Conservation (phyloP, 2,329 filamentous ascomycete genomes). For the Diaporthe ampelina region DNA sequence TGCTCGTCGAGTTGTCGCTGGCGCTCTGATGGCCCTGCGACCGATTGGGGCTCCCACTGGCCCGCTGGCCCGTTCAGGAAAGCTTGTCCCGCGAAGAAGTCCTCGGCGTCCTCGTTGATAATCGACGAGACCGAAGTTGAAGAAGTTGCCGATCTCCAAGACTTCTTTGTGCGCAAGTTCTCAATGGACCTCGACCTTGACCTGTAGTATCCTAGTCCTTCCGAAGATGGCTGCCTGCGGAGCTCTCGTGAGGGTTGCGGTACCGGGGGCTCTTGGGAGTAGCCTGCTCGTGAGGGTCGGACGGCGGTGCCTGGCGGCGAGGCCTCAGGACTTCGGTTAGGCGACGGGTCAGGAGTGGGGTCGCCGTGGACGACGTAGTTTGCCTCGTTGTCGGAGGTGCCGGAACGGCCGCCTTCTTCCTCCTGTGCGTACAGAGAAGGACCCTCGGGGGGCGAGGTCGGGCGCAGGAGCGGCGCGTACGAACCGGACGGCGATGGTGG, state of each 20-base stretch:
- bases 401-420: conserved; percentile 52
- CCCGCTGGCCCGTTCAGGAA: conserved; percentile 54
- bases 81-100: conserved; percentile 55
- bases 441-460: conserved; percentile 30
- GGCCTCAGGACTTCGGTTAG: conserved; percentile 43
- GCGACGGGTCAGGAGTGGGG: conserved; percentile 53
- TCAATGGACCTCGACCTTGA: conserved; percentile 57
- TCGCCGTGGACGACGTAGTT: conserved; percentile 70
- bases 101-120: conserved; percentile 63
- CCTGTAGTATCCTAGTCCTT: conserved; percentile 64
- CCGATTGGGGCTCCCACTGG: conserved; percentile 38
- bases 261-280: conserved; percentile 73
- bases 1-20: conserved; percentile 41
- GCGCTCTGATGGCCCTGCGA: conserved; percentile 41
- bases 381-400: conserved; percentile 56
- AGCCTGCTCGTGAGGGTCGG: conserved; percentile 57
- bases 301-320: conserved; percentile 54
- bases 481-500: conserved; percentile 38
- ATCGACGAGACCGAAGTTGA: conserved; percentile 69
- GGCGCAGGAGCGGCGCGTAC: conserved; percentile 34
- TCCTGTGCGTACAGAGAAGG: conserved; percentile 27
- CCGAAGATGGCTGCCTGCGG: conserved; percentile 60
- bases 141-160: conserved; percentile 66
- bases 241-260: conserved; percentile 69
- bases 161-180: conserved; percentile 57